Conservation (phyloP, 768 basidiomycete genomes). For the Termitomyces sp. region DNA sequence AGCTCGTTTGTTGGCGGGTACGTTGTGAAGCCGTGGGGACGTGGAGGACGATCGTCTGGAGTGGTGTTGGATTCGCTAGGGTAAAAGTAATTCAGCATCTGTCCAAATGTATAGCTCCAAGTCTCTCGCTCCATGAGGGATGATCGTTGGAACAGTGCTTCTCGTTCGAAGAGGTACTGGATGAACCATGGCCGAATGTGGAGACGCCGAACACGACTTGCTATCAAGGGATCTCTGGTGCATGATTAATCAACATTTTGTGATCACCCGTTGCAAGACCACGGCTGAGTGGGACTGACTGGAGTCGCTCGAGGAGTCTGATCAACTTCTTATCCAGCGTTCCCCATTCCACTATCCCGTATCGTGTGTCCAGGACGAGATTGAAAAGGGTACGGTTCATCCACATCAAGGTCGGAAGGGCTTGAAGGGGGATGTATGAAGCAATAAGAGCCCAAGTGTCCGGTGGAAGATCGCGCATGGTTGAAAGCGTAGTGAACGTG, state of each 20-base stretch:
- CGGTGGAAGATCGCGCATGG: slow-evolving; percentile 20
- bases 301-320: slow-evolving; percentile 20
- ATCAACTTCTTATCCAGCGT: slow-evolving; percentile 22
- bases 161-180: slow-evolving; percentile 23
- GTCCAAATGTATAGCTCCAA: background rate
- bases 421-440: slow-evolving; percentile 9
- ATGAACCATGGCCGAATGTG: slow-evolving; percentile 36
- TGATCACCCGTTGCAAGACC: background rate
- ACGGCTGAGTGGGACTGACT: slow-evolving; percentile 17
- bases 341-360: slow-evolving; percentile 26
- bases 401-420: slow-evolving; percentile 17
- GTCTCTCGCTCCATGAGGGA: background rate
- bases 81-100: background rate
- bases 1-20: slow-evolving; percentile 16
- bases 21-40: background rate
- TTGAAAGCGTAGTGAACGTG: background rate
- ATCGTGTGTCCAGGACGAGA: slow-evolving; percentile 22
- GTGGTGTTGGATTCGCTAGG: background rate
- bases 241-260: background rate
- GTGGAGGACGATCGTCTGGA: background rate
- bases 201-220: slow-evolving; percentile 25
- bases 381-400: slow-evolving; percentile 29
- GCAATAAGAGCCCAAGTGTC: slow-evolving; percentile 29
- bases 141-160: slow-evolving; percentile 6
- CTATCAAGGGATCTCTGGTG: slow-evolving; percentile 26